Evolutionary conservation across 768 basidiomycete genomes (phyloP).

Genomic region (Boletellus sp.): DNA sequence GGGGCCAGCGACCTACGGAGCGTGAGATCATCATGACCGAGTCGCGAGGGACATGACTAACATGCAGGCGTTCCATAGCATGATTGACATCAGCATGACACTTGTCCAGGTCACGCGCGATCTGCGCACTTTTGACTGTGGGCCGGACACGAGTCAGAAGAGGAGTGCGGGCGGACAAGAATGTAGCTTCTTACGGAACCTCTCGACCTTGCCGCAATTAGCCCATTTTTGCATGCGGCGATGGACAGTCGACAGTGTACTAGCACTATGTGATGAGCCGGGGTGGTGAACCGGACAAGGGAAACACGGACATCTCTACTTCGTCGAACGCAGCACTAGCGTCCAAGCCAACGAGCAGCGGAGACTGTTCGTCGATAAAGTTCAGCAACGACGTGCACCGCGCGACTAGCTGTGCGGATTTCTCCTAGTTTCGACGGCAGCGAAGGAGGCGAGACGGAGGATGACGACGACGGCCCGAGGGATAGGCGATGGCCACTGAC

Average conservation of each 20-base stretch:
- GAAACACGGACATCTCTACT: slow-evolving; percentile 37
- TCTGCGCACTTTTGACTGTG: slow-evolving; percentile 44
- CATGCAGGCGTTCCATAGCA: slow-evolving; percentile 43
- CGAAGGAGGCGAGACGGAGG: neutral
- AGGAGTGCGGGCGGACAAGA: neutral
- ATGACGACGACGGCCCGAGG: neutral
- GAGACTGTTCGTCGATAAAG: slow-evolving; percentile 39
- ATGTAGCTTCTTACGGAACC: slow-evolving; percentile 34
- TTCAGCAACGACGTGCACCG: slow-evolving; percentile 41
- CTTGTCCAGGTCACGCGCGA: slow-evolving; percentile 43
- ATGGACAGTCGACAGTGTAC: slow-evolving; percentile 41
- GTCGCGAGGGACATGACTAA: slow-evolving; percentile 18
- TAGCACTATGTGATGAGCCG: slow-evolving; percentile 14
- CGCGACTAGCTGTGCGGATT: slow-evolving; percentile 39
- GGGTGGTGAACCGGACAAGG: neutral
- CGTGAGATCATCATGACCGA: neutral
- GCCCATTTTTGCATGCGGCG: slow-evolving; percentile 39
- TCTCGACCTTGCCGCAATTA: slow-evolving; percentile 34
- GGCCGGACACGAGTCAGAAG: slow-evolving; percentile 3
- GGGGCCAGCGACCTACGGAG: slow-evolving; percentile 21
- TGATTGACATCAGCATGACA: slow-evolving; percentile 42
- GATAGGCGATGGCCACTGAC: slow-evolving; percentile 26
- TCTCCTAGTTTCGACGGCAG: slow-evolving; percentile 32
- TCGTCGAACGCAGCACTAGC: slow-evolving; percentile 41
- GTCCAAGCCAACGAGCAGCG: slow-evolving; percentile 39